Evolutionary conservation across 768 basidiomycete genomes (phyloP), one percentile per base, ranked within the genome.

Genomic region (Calocybe indica): DNA sequence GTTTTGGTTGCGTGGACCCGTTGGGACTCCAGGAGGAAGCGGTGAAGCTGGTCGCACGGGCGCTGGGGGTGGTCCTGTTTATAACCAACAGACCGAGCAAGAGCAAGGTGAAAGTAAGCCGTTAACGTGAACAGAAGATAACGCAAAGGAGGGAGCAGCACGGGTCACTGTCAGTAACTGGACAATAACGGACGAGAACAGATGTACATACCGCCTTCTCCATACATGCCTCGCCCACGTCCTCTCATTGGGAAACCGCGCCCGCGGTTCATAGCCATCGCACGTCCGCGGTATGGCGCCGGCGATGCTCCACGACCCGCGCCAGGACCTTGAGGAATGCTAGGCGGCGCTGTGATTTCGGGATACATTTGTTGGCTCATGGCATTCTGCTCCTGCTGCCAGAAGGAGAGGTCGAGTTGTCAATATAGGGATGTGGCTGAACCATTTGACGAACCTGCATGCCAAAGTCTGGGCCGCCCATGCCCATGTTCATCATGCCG

Each of bases 1-100:
- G 60, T 88, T 88, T 63, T 88, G 86, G 62, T 91, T 91, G 38
- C 90, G 74, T 9, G 90, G 90, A 1, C 90, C 90, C 0, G 90
- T 92, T 1, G 90, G 90, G 13, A 92, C 90, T 49, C 83, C 83
- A 10, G 90, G 88, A 1, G 90, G 90, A 1, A 92, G 74, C 12
- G 90, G 90, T 0, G 90, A 92, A 5, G 88, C 85, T 4, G 90
- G 84, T 49, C 89, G 78, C 33, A 81, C 81, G 36, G 85, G 81
- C 6, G 73, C 71, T 47, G 73, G 70, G 22, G 79, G 76, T 13
- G 65, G 65, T 46, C 50, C 60, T 63, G 44, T 31, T 29, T 48
- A 43, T 22, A 40, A 40, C n/a, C 39, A 43, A 43, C 13, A 37
- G 14, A 41, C 13, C 41, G 30, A 42, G 33, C 15, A 46, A 29